Evolutionary conservation across 495 filamentous ascomycete genomes (phyloP), one percentile per base, ranked within the genome.

Genomic region (Pyrenula aspistea): DNA sequence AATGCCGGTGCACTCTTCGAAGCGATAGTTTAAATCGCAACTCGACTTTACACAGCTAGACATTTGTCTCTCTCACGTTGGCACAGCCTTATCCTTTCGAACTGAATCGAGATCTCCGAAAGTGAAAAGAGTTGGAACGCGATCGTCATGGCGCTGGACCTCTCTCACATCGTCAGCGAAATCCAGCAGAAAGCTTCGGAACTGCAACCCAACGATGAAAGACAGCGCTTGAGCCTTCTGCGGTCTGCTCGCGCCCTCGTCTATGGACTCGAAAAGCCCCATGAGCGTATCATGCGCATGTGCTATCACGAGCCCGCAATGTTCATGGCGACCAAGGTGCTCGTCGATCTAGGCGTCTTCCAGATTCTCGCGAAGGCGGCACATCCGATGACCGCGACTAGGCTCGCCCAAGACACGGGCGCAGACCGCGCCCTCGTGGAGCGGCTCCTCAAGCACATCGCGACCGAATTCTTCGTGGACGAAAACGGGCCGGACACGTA

Each of bases 401-500:
- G 58, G 24, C 48, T 61, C 11, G 52, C 54, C 0, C 21, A 56
- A 25, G 22, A 56, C 8, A 60, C 52, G 1, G 25, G 49, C 11
- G 63, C 61, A 8, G 63, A 67, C 22, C 56, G 55, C 12, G 36
- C 59, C 23, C 56, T 67, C 2, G 36, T 63, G 11, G 54, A 48
- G 12, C 67, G 63, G 2, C 55, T 70, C 21, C 55, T 73, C 59
- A 67, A 64, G 51, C 72, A 77, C 54, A 55, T 76, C 1, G 71
- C 66, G 12, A 67, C 72, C 25, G 73, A 71, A 67, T 67, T 66
- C 2, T 61, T 69, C 48, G 56, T 77, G 12, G 47, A 51, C 25
- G 67, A 77, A 58, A 67, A 57, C 12, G 68, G 62, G 2, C 15
- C 54, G 1, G 61, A 77, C 55, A 63, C 65, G 24, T 77, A 74